phyloP scores from a whole-genome alignment of 2,329 filamentous ascomycete genomes.

The Fusarium euwallaceae region DNA sequence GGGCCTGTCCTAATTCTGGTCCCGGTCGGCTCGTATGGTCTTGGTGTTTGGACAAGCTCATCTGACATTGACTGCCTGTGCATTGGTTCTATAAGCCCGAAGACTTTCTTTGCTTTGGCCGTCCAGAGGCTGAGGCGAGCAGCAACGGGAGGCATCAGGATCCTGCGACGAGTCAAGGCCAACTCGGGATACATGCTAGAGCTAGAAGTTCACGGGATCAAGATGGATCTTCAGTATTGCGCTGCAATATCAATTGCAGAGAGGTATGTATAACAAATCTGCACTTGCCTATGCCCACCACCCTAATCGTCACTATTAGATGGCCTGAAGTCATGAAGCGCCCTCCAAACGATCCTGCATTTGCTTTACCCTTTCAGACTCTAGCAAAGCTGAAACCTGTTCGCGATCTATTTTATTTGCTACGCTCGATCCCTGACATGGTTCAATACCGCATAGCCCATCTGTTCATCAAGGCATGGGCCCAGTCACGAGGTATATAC shows the following conservation, averaged over 20 bases:
- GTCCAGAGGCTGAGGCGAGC: slow-evolving; percentile 66
- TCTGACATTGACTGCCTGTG: slow-evolving; percentile 77
- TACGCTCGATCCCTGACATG: slow-evolving; percentile 70
- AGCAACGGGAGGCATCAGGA: slow-evolving; percentile 56
- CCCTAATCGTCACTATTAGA: slow-evolving; percentile 33
- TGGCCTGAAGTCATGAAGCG: slow-evolving; percentile 63
- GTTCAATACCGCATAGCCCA: slow-evolving; percentile 70
- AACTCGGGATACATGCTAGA: slow-evolving; percentile 75
- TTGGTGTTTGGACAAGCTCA: slow-evolving; percentile 70
- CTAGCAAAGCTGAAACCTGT: slow-evolving; percentile 74
- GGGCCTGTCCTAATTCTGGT: slow-evolving; percentile 62
- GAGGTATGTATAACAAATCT: slow-evolving; percentile 49
- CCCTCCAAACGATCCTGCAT: slow-evolving; percentile 65
- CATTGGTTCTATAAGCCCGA: slow-evolving; percentile 71
- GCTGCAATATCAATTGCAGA: slow-evolving; percentile 68
- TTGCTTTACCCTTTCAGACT: slow-evolving; percentile 67
- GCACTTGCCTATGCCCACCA: background rate
- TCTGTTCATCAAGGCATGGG: slow-evolving; percentile 73
- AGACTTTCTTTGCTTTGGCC: slow-evolving; percentile 72
- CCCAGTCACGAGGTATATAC: slow-evolving; percentile 72
- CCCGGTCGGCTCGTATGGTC: slow-evolving; percentile 75
- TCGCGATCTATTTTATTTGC: slow-evolving; percentile 72
- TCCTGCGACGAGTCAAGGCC: slow-evolving; percentile 70
- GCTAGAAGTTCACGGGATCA: slow-evolving; percentile 68
- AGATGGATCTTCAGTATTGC: slow-evolving; percentile 76